phyloP scores from a whole-genome alignment of 2,329 filamentous ascomycete species.

The Onygenales sp. region DNA sequence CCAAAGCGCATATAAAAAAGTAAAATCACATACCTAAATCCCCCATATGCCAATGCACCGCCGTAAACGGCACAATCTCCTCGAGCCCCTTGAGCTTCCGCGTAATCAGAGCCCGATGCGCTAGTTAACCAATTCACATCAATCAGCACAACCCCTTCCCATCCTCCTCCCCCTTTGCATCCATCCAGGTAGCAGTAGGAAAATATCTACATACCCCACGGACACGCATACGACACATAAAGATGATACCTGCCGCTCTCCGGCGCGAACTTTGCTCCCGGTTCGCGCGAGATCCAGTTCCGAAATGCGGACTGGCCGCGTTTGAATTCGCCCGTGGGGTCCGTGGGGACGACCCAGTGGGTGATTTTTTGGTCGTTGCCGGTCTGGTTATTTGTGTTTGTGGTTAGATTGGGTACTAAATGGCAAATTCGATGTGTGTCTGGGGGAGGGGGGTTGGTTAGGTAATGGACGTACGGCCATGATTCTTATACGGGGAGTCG shows the following conservation, averaged over 20 bases:
- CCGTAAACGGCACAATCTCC: slow-evolving; percentile 66
- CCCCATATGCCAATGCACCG: slow-evolving; percentile 87
- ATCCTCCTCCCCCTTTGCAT: no score
- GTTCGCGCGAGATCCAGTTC: slow-evolving; percentile 63
- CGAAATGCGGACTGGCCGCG: slow-evolving; percentile 76
- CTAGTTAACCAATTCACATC: slow-evolving; percentile 31
- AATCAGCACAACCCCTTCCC: neutral
- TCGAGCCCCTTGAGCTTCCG: slow-evolving; percentile 87
- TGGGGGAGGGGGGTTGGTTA: no score
- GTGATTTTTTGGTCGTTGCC: slow-evolving; percentile 50
- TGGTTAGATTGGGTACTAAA: slow-evolving; percentile 5
- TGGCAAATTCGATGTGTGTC: no score
- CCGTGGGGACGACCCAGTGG: slow-evolving; percentile 69
- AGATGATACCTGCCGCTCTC: slow-evolving; percentile 91
- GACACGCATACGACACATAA: slow-evolving; percentile 89
- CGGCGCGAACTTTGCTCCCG: slow-evolving; percentile 65
- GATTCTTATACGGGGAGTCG: no score
- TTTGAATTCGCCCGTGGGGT: slow-evolving; percentile 87
- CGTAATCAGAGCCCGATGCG: slow-evolving; percentile 77
- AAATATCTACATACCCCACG: slow-evolving; percentile 53
- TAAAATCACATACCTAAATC: slow-evolving; percentile 44
- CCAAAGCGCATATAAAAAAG: neutral
- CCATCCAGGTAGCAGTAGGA: neutral
- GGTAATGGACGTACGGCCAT: no score
- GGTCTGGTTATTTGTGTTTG: slow-evolving; percentile 10